A percentile compares a stretch with the other conserved stretches of the same genome.
phyloP scores from a whole-genome alignment of 106 monocot genomes.

The Platanthera guangdongensis region DNA sequence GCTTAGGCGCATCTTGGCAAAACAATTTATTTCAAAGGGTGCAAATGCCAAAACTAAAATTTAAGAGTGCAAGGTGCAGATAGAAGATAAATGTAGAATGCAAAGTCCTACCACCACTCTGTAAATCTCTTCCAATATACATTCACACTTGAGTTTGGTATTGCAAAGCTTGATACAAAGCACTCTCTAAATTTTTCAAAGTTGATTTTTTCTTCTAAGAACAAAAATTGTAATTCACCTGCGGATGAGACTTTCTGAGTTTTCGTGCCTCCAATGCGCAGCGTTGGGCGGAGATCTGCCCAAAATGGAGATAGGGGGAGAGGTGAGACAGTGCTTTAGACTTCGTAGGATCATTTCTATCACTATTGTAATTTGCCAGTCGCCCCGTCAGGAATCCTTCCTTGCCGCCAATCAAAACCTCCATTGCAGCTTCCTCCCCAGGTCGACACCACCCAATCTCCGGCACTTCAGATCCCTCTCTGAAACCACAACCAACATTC shows the following conservation, averaged over 20 bases:
- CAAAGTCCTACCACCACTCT: too few species aligned
- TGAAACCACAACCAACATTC: slow-evolving; percentile 7
- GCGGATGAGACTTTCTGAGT: slow-evolving; percentile 36
- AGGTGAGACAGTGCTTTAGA: slow-evolving; percentile 57
- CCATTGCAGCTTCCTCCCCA: slow-evolving; percentile 81
- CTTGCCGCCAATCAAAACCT: slow-evolving; percentile 58
- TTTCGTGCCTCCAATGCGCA: slow-evolving; percentile 67
- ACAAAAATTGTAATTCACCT: slow-evolving; percentile 28
- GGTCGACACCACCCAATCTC: slow-evolving; percentile 86
- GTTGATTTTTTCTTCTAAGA: neutral
- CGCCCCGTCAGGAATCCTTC: slow-evolving; percentile 79
- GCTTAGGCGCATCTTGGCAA: too few species aligned
- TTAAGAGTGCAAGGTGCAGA: too few species aligned
- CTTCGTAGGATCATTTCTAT: slow-evolving; percentile 74
- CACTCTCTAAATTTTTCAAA: neutral
- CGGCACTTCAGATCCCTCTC: slow-evolving; percentile 65
- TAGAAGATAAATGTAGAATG: too few species aligned
- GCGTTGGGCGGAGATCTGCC: slow-evolving; percentile 82
- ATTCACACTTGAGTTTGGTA: neutral
- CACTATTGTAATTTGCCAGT: slow-evolving; percentile 47
- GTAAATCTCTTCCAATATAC: too few species aligned
- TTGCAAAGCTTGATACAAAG: neutral
- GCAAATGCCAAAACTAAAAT: too few species aligned
- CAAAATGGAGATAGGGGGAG: slow-evolving; percentile 94
- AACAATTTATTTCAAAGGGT: too few species aligned